Conservation (phyloP, 352 stramenopile species). For the Hyaloperonospora brassicae region DNA sequence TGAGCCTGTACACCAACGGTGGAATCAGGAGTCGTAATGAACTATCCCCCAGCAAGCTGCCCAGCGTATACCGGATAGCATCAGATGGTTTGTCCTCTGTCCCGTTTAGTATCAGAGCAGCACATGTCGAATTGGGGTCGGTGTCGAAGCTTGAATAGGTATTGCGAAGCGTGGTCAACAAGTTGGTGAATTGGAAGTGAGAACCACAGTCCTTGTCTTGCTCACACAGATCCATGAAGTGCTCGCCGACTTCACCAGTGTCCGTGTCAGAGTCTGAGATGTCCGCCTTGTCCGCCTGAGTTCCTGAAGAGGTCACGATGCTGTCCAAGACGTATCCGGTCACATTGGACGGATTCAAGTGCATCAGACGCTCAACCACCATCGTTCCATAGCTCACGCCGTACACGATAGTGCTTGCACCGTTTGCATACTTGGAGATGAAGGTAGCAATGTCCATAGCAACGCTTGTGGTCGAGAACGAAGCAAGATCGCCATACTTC, state of each 20-base stretch:
- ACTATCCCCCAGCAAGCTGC: conserved; percentile 23
- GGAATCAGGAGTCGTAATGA: conserved; percentile 29
- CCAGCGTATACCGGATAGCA: conserved; percentile 8
- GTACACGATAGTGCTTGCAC: no score
- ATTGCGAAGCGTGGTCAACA: conserved; percentile 17
- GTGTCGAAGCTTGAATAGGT: conserved; percentile 22
- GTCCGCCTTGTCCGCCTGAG: conserved; percentile 19
- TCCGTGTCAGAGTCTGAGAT: conserved; percentile 35
- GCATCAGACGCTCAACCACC: conserved; percentile 45
- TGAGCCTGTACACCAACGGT: conserved; percentile 29
- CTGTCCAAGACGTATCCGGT: conserved; percentile 24
- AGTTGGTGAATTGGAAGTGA: conserved; percentile 13
- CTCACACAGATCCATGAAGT: conserved; percentile 24
- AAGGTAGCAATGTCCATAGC: conserved; percentile 31
- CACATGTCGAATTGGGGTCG: conserved; percentile 1
- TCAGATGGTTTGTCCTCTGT: no score
- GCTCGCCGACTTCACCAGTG: conserved; percentile 31
- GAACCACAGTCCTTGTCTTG: conserved; percentile 16
- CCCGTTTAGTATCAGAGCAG: conserved; percentile 11
- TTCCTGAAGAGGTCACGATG: conserved; percentile 30
- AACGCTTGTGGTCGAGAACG: conserved; percentile 23
- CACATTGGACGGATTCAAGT: conserved; percentile 33
- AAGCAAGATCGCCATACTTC: conserved; percentile 27
- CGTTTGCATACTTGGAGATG: conserved; percentile 23
- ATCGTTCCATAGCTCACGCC: conserved; percentile 1